phyloP scores from a whole-genome alignment of 176 grass and related monocot genomes.

The Triticum dicoccoides region DNA sequence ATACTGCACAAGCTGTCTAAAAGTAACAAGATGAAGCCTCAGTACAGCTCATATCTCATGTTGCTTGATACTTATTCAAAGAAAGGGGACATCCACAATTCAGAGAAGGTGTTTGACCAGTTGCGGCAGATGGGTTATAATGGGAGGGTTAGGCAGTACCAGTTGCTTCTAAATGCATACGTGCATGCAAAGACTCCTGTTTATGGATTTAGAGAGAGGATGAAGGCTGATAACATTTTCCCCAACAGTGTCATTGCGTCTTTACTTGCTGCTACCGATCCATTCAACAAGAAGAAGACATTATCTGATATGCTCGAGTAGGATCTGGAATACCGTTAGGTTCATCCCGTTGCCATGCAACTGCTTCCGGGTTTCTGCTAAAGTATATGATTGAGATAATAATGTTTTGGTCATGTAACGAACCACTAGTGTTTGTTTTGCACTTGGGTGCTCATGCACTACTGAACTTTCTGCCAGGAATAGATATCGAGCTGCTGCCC shows the following conservation, averaged over 20 bases:
- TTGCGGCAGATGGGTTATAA: constrained; percentile 47
- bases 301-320: constrained; percentile 65
- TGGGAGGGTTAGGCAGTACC: constrained; percentile 67
- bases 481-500: background rate
- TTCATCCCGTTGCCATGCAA: constrained; percentile 10
- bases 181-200: constrained; percentile 50
- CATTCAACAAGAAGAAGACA: constrained; percentile 44
- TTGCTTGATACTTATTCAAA: constrained; percentile 61
- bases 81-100: constrained; percentile 59
- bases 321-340: background rate
- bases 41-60: constrained; percentile 45
- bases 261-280: constrained; percentile 53
- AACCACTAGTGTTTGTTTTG: constrained; percentile 24
- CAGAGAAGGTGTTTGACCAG: constrained; percentile 70
- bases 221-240: constrained; percentile 84
- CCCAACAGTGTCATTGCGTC: constrained; percentile 39
- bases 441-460: constrained; percentile 2
- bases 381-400: constrained; percentile 41
- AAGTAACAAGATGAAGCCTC: constrained; percentile 40
- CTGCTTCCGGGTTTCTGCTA: constrained; percentile 34
- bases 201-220: constrained; percentile 84
- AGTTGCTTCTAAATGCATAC: constrained; percentile 71
- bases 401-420: constrained; percentile 34
- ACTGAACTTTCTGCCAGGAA: background rate
- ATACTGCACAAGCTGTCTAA: constrained; percentile 46